Conservation (phyloP, 495 filamentous ascomycete species). For the Daldinia decipiens region DNA sequence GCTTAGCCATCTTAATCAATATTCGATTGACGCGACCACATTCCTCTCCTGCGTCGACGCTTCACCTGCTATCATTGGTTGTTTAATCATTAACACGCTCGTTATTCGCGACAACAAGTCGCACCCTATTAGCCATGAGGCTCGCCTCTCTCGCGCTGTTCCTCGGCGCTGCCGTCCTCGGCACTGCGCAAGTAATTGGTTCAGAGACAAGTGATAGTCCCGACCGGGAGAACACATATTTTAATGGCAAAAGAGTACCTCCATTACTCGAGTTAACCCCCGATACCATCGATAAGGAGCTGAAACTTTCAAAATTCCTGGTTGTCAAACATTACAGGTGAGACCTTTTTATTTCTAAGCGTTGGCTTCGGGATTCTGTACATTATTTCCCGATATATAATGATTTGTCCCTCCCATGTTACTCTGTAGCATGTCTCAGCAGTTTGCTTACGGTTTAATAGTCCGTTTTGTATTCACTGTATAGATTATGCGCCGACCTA, state of each 20-base stretch:
- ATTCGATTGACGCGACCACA: constrained; percentile 11
- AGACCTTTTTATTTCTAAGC: constrained; percentile 2
- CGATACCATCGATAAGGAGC: constrained; percentile 55
- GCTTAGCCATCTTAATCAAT: constrained; percentile 23
- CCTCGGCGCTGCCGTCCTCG: constrained; percentile 53
- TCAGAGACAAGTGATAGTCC: constrained; percentile 48
- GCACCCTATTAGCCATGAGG: constrained; percentile 44
- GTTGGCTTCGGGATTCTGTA: not conserved
- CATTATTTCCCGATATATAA: not conserved
- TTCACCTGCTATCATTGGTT: constrained; percentile 13
- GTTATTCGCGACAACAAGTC: constrained; percentile 39
- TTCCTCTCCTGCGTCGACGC: constrained; percentile 6
- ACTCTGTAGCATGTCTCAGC: constrained; percentile 2
- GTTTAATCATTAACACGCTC: constrained; percentile 27
- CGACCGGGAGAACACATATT: constrained; percentile 65
- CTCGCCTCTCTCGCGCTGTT: constrained; percentile 52
- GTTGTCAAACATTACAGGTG: constrained; percentile 64
- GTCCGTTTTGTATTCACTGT: constrained; percentile 81
- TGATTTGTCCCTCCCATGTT: not conserved
- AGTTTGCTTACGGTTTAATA: constrained; percentile 44
- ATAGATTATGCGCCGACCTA: constrained; percentile 80
- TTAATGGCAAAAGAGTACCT: constrained; percentile 84
- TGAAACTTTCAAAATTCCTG: constrained; percentile 54
- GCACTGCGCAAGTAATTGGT: constrained; percentile 48
- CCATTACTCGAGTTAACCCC: constrained; percentile 67